Evolutionary conservation across 495 filamentous ascomycete genomes (phyloP).

Genomic region (Podospora didyma): DNA sequence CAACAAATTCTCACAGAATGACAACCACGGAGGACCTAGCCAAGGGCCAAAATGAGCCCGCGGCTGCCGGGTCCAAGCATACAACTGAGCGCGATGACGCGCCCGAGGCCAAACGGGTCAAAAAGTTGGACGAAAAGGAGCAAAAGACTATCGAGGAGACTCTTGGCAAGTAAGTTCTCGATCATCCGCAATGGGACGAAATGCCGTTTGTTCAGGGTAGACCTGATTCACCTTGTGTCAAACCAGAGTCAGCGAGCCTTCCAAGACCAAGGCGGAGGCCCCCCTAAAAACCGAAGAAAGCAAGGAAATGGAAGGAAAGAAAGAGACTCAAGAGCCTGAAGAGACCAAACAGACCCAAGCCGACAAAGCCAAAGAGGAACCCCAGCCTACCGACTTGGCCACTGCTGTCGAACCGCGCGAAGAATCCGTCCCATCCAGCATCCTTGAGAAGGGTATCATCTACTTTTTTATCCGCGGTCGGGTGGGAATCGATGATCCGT

Average conservation of each 20-base stretch:
- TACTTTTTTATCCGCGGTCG: constrained; percentile 89
- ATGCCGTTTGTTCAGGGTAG: no score
- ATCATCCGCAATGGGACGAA: no score
- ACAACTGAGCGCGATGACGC: constrained; percentile 5
- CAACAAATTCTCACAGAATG: constrained; percentile 6
- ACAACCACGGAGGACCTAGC: constrained; percentile 16
- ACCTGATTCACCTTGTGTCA: no score
- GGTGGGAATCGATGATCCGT: constrained; percentile 68
- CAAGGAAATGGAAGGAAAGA: no score
- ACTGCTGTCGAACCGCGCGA: constrained; percentile 20
- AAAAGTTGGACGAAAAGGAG: constrained; percentile 8
- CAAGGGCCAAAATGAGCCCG: constrained; percentile 9
- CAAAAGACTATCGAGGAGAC: constrained; percentile 9
- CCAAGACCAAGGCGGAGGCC: no score
- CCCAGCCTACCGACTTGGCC: not conserved
- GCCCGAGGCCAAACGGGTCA: constrained; percentile 16
- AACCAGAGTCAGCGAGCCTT: no score
- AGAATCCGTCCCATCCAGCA: constrained; percentile 56
- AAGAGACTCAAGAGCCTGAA: no score
- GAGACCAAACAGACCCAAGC: not conserved
- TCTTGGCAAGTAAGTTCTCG: not conserved
- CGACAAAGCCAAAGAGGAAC: not conserved
- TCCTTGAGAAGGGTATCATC: constrained; percentile 88
- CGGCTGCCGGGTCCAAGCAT: constrained; percentile 19
- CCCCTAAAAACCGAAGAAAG: no score